Evolutionary conservation across 2,329 filamentous ascomycete genomes (phyloP).

Genomic region (Ophiostoma piceae): DNA sequence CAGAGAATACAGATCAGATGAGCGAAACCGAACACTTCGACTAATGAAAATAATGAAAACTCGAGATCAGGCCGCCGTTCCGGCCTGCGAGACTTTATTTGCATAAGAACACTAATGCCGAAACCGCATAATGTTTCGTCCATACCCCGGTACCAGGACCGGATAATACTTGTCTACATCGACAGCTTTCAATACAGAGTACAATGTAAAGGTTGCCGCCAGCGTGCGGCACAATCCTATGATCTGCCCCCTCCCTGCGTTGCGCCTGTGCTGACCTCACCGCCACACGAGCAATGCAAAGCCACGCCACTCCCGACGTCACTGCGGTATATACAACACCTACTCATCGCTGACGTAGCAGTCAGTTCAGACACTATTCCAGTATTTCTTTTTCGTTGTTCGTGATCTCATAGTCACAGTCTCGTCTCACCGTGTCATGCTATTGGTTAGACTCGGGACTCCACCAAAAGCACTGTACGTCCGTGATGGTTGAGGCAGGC

Average conservation of each 20-base stretch:
- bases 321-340: not conserved
- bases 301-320: not conserved
- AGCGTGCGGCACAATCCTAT: not conserved
- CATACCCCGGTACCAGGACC: not conserved
- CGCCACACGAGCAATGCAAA: not conserved
- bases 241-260: conserved; percentile 5
- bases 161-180: not conserved
- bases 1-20: not conserved
- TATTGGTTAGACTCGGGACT: not conserved
- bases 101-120: not conserved
- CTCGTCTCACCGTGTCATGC: not conserved
- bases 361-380: not conserved
- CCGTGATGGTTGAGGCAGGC: too few species aligned
- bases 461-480: not conserved
- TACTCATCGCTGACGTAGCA: not conserved
- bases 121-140: conserved; percentile 1
- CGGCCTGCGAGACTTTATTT: too few species aligned
- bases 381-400: too few species aligned
- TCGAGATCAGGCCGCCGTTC: too few species aligned
- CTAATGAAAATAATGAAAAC: too few species aligned
- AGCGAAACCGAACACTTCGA: not conserved
- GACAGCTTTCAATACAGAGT: too few species aligned
- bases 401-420: not conserved
- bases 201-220: not conserved
- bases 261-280: not conserved